phyloP scores from a whole-genome alignment of 2,329 filamentous ascomycete genomes.

The Zymoseptoria ardabiliae region DNA sequence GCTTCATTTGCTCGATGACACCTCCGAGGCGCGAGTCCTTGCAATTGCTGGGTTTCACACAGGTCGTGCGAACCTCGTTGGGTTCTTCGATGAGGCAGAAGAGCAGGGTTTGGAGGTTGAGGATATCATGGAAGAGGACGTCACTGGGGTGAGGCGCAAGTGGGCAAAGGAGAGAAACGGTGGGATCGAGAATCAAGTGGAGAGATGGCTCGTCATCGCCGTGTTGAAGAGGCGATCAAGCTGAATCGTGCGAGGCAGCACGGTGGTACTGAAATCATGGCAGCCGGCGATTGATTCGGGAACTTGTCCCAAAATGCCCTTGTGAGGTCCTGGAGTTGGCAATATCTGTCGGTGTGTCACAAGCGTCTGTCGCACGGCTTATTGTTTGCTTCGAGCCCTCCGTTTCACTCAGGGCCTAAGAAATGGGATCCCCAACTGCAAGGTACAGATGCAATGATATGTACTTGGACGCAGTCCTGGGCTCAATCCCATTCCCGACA shows the following conservation, averaged over 20 bases:
- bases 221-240: conserved; percentile 11
- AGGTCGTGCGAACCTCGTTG: conserved; percentile 56
- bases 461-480: background rate
- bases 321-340: background rate
- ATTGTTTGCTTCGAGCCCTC: background rate
- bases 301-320: background rate
- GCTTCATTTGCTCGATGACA: conserved; percentile 50
- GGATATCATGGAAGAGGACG: conserved; percentile 62
- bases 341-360: background rate
- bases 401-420: background rate
- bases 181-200: conserved; percentile 53
- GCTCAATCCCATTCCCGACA: background rate
- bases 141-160: conserved; percentile 52
- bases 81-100: conserved; percentile 54
- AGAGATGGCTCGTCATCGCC: conserved; percentile 59
- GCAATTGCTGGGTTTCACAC: conserved; percentile 69
- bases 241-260: background rate
- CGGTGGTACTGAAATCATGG: background rate
- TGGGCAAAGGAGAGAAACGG: conserved; percentile 52
- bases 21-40: conserved; percentile 47
- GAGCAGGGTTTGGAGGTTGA: conserved; percentile 53
- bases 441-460: background rate
- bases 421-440: background rate
- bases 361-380: background rate
- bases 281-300: too few relatives aligned